A percentile compares a stretch with the other conserved stretches of the same genome.
phyloP scores from a whole-genome alignment of 805 yeast genomes.

The Candida xiaguanensis region DNA sequence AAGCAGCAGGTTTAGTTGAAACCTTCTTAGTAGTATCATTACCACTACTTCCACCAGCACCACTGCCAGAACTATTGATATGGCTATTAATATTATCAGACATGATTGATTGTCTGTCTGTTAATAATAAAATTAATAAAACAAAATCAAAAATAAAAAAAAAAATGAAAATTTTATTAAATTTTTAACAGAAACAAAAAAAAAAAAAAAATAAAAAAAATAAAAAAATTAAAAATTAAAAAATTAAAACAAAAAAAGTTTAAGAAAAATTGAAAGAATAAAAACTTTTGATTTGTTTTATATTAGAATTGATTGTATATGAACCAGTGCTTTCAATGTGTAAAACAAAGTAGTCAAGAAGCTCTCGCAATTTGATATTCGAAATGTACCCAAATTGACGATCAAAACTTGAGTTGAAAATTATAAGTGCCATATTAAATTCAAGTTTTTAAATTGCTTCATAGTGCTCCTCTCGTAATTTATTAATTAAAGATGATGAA shows the following conservation, averaged over 20 bases:
- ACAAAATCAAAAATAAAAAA: background rate
- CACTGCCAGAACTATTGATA: background rate
- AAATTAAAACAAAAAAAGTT: background rate
- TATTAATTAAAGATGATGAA: too few relatives aligned
- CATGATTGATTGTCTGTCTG: constrained; percentile 5
- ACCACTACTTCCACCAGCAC: background rate
- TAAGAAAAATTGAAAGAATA: too few relatives aligned
- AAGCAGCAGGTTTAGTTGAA: background rate
- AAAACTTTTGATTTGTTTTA: too few relatives aligned
- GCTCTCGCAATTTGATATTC: too few relatives aligned
- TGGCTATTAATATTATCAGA: constrained; percentile 4
- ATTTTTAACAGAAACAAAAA: background rate
- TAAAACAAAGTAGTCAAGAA: too few relatives aligned
- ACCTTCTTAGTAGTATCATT: background rate
- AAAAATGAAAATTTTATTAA: background rate
- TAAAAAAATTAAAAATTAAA: background rate
- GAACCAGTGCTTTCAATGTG: too few relatives aligned
- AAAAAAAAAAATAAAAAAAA: constrained; percentile 4
- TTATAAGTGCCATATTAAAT: too few relatives aligned
- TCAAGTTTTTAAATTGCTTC: too few relatives aligned
- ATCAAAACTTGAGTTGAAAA: too few relatives aligned
- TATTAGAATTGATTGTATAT: too few relatives aligned
- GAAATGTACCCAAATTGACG: too few relatives aligned
- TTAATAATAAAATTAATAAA: constrained; percentile 2
- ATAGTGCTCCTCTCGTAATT: too few relatives aligned